phyloP scores from a whole-genome alignment of 1,284 basidiomycete genomes.

The Tilletiopsis washingtonensis region DNA sequence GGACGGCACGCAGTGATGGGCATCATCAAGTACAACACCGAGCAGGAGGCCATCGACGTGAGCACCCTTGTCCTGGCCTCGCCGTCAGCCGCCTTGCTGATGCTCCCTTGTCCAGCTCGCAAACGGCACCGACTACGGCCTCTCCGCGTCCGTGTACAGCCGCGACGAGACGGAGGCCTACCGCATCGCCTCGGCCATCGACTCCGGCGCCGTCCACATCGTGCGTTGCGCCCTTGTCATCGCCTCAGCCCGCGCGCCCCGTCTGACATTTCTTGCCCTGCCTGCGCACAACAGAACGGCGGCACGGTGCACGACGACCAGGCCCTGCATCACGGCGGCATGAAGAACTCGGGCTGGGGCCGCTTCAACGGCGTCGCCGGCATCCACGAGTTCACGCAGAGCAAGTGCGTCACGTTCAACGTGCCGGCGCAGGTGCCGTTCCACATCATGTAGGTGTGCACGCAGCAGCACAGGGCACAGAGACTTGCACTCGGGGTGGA shows the following conservation, averaged over 20 bases:
- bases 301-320: slow-evolving; percentile 10
- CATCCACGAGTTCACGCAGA: slow-evolving; percentile 8
- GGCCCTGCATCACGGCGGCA: slow-evolving; percentile 9
- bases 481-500: too few relatives aligned
- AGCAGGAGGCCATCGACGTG: slow-evolving; percentile 8
- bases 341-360: slow-evolving; percentile 8
- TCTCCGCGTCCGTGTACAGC: slow-evolving; percentile 5
- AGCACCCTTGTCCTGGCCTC: too few relatives aligned
- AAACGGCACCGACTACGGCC: slow-evolving; percentile 5
- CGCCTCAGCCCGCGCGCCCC: background rate
- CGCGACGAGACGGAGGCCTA: slow-evolving; percentile 8
- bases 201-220: slow-evolving; percentile 12
- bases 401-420: slow-evolving; percentile 9
- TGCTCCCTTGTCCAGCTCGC: too few relatives aligned
- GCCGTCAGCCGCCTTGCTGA: too few relatives aligned
- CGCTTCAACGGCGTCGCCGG: slow-evolving; percentile 10
- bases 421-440: too few relatives aligned
- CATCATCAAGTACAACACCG: slow-evolving; percentile 3
- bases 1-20: slow-evolving; percentile 1
- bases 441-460: too few relatives aligned
- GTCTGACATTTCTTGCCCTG: background rate
- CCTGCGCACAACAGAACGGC: background rate
- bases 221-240: background rate
- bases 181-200: slow-evolving; percentile 5
- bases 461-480: too few relatives aligned